Evolutionary conservation across 192 early-diverging fungal genomes (phyloP), one percentile per base, ranked within the genome.

Genomic region (Fimicolochytrium jonesii): DNA sequence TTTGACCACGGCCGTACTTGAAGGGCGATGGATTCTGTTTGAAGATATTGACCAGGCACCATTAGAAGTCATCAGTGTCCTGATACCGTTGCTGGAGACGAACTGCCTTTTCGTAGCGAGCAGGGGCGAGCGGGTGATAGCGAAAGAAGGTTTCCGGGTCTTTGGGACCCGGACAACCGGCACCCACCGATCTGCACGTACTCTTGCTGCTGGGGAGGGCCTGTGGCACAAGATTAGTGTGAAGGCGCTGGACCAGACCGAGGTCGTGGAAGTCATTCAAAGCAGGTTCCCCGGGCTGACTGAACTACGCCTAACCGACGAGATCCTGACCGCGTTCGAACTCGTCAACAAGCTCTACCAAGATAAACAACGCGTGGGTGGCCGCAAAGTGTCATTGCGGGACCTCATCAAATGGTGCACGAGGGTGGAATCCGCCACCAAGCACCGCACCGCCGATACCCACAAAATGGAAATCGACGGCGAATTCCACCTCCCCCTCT

Each of bases 11-110:
- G 95, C 95, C 6, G 95, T 99, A 0, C 49, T 72, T 17, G 79
- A 92, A 56, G 97, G 97, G 34, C 78, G 85, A 11, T 99, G 97
- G 97, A 85, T 99, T 45, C 73, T 99, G 44, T 86, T 99, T 65
- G 97, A 99, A 74, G 94, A 98, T 77, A 88, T 99, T 58, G 92
- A 99, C 67, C 73, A 93, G 26, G 97, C 97, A 0, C 90, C 97
- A n/a, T 59, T 85, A 11, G 97, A 99, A 60, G 95, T 98, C 22
- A 70, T 98, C 44, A 89, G 91, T 17, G 85, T 94, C 7, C 78
- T 99, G 42, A 64, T 94, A n/a, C 93, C 96, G 3, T 75, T 99
- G 22, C 78, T 99, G 5, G 93, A 99, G 75, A 89, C 87, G 15
- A 73, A 91, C 6, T 82, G 82, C n/a, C 77, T 99, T 35, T 92